Evolutionary conservation across 306 rosid species (phyloP).

Genomic region (Hippophae gyantsensis): DNA sequence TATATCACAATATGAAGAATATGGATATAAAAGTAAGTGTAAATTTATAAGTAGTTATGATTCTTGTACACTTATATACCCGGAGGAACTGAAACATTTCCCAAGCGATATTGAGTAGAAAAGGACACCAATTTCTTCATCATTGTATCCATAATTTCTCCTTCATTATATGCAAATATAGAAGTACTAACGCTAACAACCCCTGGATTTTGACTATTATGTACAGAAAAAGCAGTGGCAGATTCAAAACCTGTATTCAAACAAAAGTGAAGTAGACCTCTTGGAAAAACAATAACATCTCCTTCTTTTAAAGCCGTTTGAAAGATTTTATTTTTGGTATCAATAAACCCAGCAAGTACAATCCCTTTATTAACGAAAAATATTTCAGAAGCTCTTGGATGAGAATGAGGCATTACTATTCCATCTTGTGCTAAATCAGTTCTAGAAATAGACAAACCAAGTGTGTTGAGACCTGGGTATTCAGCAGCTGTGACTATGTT

Average conservation of each 20-base stretch:
- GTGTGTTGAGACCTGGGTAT: constrained; percentile 60
- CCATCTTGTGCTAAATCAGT: constrained; percentile 49
- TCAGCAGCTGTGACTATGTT: constrained; percentile 45
- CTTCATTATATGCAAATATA: constrained; percentile 4
- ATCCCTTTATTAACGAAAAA: constrained; percentile 44
- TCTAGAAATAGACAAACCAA: constrained; percentile 60
- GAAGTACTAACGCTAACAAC: constrained; percentile 18
- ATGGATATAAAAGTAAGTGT: too few species aligned
- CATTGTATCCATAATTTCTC: too few species aligned
- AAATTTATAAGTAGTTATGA: too few species aligned
- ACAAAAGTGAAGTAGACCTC: constrained; percentile 56
- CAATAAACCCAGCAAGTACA: constrained; percentile 45
- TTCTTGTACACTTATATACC: too few species aligned
- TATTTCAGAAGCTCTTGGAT: constrained; percentile 69
- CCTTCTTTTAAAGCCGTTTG: constrained; percentile 31
- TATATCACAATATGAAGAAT: too few species aligned
- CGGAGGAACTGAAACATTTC: too few species aligned
- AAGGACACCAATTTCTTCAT: too few species aligned
- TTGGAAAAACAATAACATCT: constrained; percentile 67
- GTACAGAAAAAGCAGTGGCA: constrained; percentile 46
- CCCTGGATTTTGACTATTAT: constrained; percentile 71
- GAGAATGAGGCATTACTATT: constrained; percentile 37
- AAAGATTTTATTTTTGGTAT: constrained; percentile 43
- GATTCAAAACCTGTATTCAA: constrained; percentile 34
- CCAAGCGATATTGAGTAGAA: too few species aligned